A percentile compares a stretch with the other conserved stretches of the same genome.
Evolutionary conservation across 2,329 filamentous ascomycete genomes (phyloP).

Genomic region (Botrytis fabae): DNA sequence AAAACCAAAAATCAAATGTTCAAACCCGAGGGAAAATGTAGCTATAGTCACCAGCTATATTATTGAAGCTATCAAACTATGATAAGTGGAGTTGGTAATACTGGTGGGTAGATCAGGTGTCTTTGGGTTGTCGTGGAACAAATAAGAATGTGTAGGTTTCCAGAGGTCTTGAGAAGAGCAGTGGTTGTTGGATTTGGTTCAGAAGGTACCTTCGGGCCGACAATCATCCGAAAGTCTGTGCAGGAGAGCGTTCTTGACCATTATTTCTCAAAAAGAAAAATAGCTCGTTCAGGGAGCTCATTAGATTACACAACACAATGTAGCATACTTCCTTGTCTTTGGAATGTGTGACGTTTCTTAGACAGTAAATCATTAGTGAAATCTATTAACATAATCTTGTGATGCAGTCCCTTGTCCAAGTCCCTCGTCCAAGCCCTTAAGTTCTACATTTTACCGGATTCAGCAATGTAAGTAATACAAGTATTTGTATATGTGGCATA

Average conservation of each 20-base stretch:
- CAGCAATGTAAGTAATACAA: neutral
- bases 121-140: neutral
- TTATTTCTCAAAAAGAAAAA: neutral
- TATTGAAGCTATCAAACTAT: neutral
- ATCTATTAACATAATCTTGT: neutral
- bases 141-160: neutral
- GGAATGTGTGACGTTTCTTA: neutral
- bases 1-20: neutral
- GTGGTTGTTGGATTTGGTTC: neutral
- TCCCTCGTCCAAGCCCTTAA: neutral
- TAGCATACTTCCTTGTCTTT: neutral
- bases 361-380: neutral
- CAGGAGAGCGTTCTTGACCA: neutral
- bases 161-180: neutral
- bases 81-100: neutral
- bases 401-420: neutral
- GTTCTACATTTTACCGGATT: neutral
- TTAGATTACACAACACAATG: neutral
- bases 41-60: neutral
- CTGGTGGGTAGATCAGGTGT: neutral
- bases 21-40: too few relatives aligned
- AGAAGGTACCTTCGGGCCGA: neutral
- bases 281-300: neutral
- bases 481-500: neutral
- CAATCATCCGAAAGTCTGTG: conserved; percentile 1